Evolutionary conservation across 495 filamentous ascomycete genomes (phyloP), one percentile per base, ranked within the genome.

Genomic region (Penicillium nucicola): DNA sequence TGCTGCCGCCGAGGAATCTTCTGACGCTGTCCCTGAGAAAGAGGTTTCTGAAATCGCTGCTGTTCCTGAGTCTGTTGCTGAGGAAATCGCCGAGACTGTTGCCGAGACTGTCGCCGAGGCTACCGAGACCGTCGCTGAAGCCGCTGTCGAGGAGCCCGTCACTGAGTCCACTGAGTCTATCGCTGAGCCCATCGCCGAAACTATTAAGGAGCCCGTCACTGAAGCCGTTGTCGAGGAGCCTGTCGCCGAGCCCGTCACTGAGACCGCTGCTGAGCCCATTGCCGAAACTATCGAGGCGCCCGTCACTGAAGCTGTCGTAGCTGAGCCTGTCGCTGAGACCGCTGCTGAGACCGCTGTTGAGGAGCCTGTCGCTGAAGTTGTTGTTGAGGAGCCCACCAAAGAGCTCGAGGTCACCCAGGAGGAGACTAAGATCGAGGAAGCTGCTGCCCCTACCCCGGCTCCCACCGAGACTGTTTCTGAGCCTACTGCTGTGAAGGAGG

Each of bases 401-500:
- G n/a, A n/a, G n/a, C n/a, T n/a, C n/a, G n/a, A n/a, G n/a, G n/a
- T n/a, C n/a, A n/a, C n/a, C n/a, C n/a, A 49, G 15, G 10, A 50
- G 11, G 54, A 48, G 17, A 11, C 34, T 17, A 46, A 52, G 40
- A 38, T 42, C 14, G 46, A 56, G 15, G 45, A 49, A 5, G 15
- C 28, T 3, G 36, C 44, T 31, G 39, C 42, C 14, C 14, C 42
- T 14, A 37, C 12, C 13, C 18, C 30, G 20, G 47, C 7, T 28
- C 1, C 25, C 25, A 28, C 40, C 14, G 38, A 36, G 9, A 32
- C 36, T 1, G 46, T 46, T n/a, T 13, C 37, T 14, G 50, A 53
- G 45, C 28, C 47, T 5, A n/a, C 42, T 23, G 44, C 32, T 12
- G 49, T 39, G 39, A 39, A 57, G 37, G 50, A 61, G 28, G 17